Base-by-base conservation (phyloP, 345 rosid genomes). In the Heritiera fomes region DNA sequence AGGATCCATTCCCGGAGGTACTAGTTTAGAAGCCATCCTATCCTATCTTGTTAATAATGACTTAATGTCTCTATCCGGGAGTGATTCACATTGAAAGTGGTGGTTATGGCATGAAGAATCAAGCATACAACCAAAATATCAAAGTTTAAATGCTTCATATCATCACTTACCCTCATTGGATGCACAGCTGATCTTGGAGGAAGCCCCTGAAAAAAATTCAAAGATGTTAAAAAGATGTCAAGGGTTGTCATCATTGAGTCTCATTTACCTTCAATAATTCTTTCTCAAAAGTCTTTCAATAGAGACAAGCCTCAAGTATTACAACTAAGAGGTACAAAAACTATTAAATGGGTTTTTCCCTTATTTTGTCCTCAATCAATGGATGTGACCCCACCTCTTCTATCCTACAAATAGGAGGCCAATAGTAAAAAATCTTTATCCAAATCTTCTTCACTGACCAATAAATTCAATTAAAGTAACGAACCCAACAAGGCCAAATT, bases 111-210 rank as follows among this genome's bases (percentile, higher is more conserved):
- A 81, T 56, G 75, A 78, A 58, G 71, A 49, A 77, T 68, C 45
- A 53, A 73, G 41, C 55, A 63, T 17, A 73, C 75, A 76, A 73
- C 74, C 12, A 72, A 75, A 80, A 15, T n/a, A 82, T 38, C 28
- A 12, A 66, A 62, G 63, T 68, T 59, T 23, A 80, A 69, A 56
- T 34, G 47, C 64, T 65, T 65, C 62, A 82, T 17, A 78, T 72
- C 53, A 81, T 73, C 79, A 92, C 93, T 87, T 75, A 95, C 99
- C 95, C 99, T 93, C 99, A 96, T 96, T 38, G 99, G 99, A 90
- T 96, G 99, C 78, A 96, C 99, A 1, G 92, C 84, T 70, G 99
- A 94, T 90, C 99, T 88, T 78, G 98, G 98, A 82, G 99, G 99
- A 83, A 92, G 93, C 71, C 98, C 99, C 99, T 95, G 89, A 71